Conservation (phyloP, 2,329 filamentous ascomycete genomes). For the Neonectria sp. region DNA sequence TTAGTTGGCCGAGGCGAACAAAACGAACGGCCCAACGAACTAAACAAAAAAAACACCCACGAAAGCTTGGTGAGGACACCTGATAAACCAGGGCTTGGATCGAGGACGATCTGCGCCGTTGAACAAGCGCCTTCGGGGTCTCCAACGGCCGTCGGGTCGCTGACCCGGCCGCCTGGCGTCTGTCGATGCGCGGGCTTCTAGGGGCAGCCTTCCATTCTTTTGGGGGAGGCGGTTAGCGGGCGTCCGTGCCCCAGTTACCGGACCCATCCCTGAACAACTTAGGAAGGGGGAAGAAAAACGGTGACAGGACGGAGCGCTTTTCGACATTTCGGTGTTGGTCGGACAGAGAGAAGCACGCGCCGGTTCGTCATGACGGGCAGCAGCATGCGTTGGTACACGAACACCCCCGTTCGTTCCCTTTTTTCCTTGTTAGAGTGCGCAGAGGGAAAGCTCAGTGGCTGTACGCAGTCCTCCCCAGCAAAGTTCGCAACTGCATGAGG, state of each 20-base stretch:
- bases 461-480: background rate
- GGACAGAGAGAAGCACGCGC: background rate
- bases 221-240: background rate
- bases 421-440: no score
- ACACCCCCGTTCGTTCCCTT: no score
- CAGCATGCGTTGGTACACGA: no score
- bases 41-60: background rate
- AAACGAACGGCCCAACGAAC: background rate
- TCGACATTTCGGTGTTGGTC: background rate
- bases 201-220: background rate
- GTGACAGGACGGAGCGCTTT: background rate
- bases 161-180: background rate
- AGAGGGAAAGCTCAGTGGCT: constrained; percentile 1
- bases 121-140: background rate
- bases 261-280: background rate
- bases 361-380: background rate
- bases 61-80: no score
- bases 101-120: background rate
- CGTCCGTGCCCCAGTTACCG: constrained; percentile 5
- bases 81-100: background rate
- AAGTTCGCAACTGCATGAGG: background rate
- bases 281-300: background rate
- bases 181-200: background rate
- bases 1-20: background rate
- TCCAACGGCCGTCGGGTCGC: constrained; percentile 1